These are phyloP conservation scores for Metschnikowia drakensbergensis DNA, from an alignment of 805 yeast species.

Conservation along the genomic window DNA sequence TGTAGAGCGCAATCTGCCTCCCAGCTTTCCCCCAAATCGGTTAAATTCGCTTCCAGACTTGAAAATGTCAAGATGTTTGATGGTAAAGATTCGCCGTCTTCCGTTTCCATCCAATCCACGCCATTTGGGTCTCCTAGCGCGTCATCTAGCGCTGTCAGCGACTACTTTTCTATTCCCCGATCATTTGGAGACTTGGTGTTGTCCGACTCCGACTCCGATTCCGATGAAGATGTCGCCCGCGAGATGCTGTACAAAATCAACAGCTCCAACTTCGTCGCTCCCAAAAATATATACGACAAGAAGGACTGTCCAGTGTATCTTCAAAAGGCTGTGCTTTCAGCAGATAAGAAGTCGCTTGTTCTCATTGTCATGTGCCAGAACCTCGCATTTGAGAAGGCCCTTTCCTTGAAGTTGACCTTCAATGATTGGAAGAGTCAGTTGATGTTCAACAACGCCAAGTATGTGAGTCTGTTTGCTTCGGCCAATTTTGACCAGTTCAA, in stretches of 20 bases:
- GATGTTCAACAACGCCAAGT: slow-evolving; percentile 21
- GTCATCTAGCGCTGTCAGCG: slow-evolving; percentile 12
- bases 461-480: slow-evolving; percentile 21
- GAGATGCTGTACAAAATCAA: slow-evolving; percentile 18
- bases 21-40: slow-evolving; percentile 44
- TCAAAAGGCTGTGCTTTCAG: slow-evolving; percentile 34
- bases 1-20: slow-evolving; percentile 26
- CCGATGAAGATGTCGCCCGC: slow-evolving; percentile 13
- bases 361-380: slow-evolving; percentile 33
- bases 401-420: slow-evolving; percentile 44
- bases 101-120: slow-evolving; percentile 57
- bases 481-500: slow-evolving; percentile 45
- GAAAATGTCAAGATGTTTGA: slow-evolving; percentile 64
- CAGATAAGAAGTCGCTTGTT: slow-evolving; percentile 19
- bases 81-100: slow-evolving; percentile 55
- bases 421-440: slow-evolving; percentile 45
- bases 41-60: slow-evolving; percentile 58
- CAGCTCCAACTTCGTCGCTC: slow-evolving; percentile 14
- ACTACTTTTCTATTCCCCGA: slow-evolving; percentile 26
- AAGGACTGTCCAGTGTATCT: slow-evolving; percentile 25
- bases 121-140: slow-evolving; percentile 39
- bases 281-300: slow-evolving; percentile 18
- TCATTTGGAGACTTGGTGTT: slow-evolving; percentile 20
- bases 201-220: slow-evolving; percentile 17
- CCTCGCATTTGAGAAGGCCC: slow-evolving; percentile 34